phyloP scores from a whole-genome alignment of 169 alveolate genomes.

The Eimeria maxima region DNA sequence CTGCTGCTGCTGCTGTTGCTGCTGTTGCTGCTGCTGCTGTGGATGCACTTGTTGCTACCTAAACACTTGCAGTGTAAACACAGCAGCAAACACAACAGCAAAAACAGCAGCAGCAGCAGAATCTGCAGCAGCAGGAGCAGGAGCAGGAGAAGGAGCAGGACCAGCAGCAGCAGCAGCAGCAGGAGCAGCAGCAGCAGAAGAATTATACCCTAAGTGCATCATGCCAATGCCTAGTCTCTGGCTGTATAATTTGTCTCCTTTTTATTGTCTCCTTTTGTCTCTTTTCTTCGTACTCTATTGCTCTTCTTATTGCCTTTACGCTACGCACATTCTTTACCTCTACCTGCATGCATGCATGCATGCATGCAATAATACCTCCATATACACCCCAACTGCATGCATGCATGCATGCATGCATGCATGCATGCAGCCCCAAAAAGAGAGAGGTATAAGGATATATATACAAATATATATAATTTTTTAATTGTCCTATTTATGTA shows the following conservation, averaged over 20 bases:
- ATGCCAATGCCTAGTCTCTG: constrained; percentile 37
- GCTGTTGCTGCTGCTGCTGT: constrained; percentile 13
- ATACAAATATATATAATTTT: too few relatives aligned
- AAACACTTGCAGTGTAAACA: neutral
- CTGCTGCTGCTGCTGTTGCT: constrained; percentile 44
- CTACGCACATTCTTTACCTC: constrained; percentile 74
- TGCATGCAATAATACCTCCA: neutral
- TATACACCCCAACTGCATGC: neutral
- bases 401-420: too few relatives aligned
- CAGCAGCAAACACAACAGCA: neutral
- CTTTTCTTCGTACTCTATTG: constrained; percentile 20
- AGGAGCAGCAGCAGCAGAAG: constrained; percentile 51
- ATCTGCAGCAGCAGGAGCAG: neutral
- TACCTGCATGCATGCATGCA: too few relatives aligned
- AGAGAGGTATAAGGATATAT: too few relatives aligned
- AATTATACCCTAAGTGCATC: neutral
- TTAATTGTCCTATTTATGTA: too few relatives aligned
- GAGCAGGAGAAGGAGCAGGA: neutral
- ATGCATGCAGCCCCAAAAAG: too few relatives aligned
- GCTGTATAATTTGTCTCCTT: neutral
- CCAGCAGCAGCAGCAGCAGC: constrained; percentile 53
- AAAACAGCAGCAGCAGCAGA: constrained; percentile 4
- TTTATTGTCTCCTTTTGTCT: constrained; percentile 18
- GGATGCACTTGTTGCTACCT: neutral
- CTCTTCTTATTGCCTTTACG: constrained; percentile 53